Base-by-base conservation (phyloP, 371 early-diverging fungal genomes). In the Mortierella sp. region DNA sequence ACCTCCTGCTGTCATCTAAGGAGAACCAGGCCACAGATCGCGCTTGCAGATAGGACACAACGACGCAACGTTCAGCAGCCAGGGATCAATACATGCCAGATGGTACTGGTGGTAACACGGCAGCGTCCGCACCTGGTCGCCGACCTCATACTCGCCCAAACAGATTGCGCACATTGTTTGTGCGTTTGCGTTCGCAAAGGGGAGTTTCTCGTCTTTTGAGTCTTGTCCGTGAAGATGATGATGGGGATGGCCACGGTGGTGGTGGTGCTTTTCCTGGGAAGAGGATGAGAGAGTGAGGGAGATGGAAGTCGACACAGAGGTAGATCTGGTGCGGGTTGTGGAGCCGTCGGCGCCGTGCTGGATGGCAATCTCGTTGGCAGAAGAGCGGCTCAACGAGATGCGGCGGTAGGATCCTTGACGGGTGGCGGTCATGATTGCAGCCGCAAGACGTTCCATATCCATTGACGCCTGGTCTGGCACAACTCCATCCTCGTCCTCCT, bases 51-150 rank as follows among this genome's bases (percentile, higher is more conserved):
- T 85, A 3, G 85, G 85, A 54, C 85, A 85, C 9, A 85, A 51
- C 24, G 85, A 75, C 19, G 81, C 76, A 3, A 85, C 78, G 9
- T 74, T 55, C 28, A 85, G 73, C 73, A 94, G 81, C 95, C 95
- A 95, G 37, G 92, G 89, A 86, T 96, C 96, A 37, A 96, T 93
- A 78, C 97, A 96, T 34, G 91, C 91, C 73, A 88, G 84, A 81
- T 97, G 97, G 89, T 95, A 97, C 44, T 92, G 94, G 85, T 97
- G 97, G 51, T 88, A 83, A 82, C 97, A 97, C 46, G 91, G 90
- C 55, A 97, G 84, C 21, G 93, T 90, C 43, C 96, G 87, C 44
- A 96, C 90, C 51, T 91, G 87, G 28, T 96, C 94, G 9, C 89
- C 92, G 4, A 90, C 88, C 21, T 89, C 91, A 82, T 95, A 96